Evolutionary conservation across 1,284 basidiomycete genomes (phyloP).

Genomic region (Leccinum pachyderme): DNA sequence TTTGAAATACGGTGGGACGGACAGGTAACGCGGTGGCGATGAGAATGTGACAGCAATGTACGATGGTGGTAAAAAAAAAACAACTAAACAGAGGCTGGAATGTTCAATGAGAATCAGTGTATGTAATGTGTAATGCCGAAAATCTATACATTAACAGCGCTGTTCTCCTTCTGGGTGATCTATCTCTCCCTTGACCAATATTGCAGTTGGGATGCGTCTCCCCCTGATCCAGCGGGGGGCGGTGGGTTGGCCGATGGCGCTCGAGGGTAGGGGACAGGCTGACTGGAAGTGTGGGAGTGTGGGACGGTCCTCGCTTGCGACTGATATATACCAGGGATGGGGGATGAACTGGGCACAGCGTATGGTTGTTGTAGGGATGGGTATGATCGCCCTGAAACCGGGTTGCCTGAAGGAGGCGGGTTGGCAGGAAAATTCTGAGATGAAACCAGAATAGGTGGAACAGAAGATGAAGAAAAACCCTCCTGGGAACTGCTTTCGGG

Average conservation of each 20-base stretch:
- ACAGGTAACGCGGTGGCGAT: conserved; percentile 13
- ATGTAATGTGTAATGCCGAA: conserved; percentile 14
- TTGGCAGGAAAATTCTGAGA: conserved; percentile 28
- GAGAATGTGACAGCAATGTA: conserved; percentile 11
- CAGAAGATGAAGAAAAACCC: conserved; percentile 24
- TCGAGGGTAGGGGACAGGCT: conserved; percentile 24
- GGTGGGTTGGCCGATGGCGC: conserved; percentile 17
- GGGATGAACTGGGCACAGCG: conserved; percentile 10
- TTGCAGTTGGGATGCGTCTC: conserved; percentile 26
- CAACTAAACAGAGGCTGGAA: background rate
- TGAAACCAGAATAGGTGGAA: conserved; percentile 31
- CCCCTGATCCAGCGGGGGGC: conserved; percentile 29
- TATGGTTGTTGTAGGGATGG: conserved; percentile 30
- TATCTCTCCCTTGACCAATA: conserved; percentile 32
- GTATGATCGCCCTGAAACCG: conserved; percentile 26
- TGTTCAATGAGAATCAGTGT: conserved; percentile 2
- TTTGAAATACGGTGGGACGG: conserved; percentile 19
- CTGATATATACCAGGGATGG: conserved; percentile 24
- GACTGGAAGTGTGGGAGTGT: conserved; percentile 13
- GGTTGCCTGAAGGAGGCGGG: conserved; percentile 18
- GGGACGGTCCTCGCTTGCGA: conserved; percentile 19
- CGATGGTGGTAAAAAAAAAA: conserved; percentile 6
- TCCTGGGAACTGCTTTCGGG: conserved; percentile 24
- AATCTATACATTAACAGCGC: conserved; percentile 18
- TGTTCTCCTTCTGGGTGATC: conserved; percentile 11